phyloP scores from a whole-genome alignment of 768 basidiomycete genomes.

The Rhodosporidiobolus odoratus region DNA sequence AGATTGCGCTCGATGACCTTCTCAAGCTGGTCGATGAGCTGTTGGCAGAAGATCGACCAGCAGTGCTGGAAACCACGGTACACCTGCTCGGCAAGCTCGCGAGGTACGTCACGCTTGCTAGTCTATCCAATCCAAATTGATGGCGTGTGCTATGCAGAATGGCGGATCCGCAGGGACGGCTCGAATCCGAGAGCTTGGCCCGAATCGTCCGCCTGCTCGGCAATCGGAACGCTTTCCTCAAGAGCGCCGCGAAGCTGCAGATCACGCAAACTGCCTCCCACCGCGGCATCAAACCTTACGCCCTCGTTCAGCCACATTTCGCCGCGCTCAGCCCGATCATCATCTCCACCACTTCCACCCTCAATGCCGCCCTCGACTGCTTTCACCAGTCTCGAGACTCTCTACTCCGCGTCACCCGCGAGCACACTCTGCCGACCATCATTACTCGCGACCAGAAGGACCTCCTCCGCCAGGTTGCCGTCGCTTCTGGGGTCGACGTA shows the following conservation, averaged over 20 bases:
- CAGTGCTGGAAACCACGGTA: slow-evolving; percentile 14
- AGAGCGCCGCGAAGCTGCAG: slow-evolving; percentile 64
- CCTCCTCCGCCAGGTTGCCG: slow-evolving; percentile 61
- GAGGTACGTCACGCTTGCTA: background rate
- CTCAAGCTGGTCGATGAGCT: slow-evolving; percentile 5
- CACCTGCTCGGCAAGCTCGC: slow-evolving; percentile 22
- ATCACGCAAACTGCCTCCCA: slow-evolving; percentile 26
- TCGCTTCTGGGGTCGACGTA: slow-evolving; percentile 52
- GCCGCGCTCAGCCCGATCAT: slow-evolving; percentile 63
- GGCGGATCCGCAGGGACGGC: slow-evolving; percentile 23
- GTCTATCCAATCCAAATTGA: background rate
- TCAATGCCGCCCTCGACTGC: slow-evolving; percentile 66
- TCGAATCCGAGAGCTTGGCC: slow-evolving; percentile 25
- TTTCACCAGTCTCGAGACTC: slow-evolving; percentile 55
- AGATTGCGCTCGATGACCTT: background rate
- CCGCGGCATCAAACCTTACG: slow-evolving; percentile 57
- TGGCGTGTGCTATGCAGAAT: background rate
- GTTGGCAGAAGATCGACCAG: background rate
- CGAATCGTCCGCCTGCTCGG: slow-evolving; percentile 59
- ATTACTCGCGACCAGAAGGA: slow-evolving; percentile 60
- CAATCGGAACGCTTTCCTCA: slow-evolving; percentile 62
- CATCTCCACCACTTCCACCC: slow-evolving; percentile 56
- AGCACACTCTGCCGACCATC: slow-evolving; percentile 63
- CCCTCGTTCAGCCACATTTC: slow-evolving; percentile 65
- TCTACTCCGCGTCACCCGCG: slow-evolving; percentile 62